Evolutionary conservation across 2,329 filamentous ascomycete genomes (phyloP).

Genomic region (Pseudogymnoascus sp.): DNA sequence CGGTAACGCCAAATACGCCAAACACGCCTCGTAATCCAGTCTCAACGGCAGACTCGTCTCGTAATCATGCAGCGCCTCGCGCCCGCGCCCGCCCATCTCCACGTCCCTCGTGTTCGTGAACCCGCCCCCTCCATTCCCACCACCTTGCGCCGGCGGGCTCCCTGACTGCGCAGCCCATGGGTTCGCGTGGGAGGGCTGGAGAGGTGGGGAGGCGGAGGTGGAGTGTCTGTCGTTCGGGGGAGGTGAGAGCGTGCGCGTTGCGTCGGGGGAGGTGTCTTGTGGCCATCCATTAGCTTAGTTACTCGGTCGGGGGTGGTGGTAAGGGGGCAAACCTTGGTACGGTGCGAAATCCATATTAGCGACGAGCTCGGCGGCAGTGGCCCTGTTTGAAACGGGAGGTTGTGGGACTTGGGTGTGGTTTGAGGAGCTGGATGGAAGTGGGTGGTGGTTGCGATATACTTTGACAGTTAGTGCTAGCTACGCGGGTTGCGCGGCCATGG

Average conservation of each 20-base stretch:
- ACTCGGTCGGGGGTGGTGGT: neutral
- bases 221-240: slow-evolving; percentile 35
- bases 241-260: slow-evolving; percentile 72
- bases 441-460: slow-evolving; percentile 4
- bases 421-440: neutral
- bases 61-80: slow-evolving; percentile 68
- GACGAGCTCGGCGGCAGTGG: neutral
- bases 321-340: slow-evolving; percentile 55
- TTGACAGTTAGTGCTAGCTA: slow-evolving; percentile 2
- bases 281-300: neutral
- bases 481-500: slow-evolving; percentile 4
- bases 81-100: slow-evolving; percentile 16
- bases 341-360: slow-evolving; percentile 83
- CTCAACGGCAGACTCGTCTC: slow-evolving; percentile 83
- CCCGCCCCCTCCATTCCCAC: slow-evolving; percentile 13
- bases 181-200: slow-evolving; percentile 38
- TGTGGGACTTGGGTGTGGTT: neutral
- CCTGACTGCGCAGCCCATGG: slow-evolving; percentile 19
- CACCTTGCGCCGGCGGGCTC: slow-evolving; percentile 14
- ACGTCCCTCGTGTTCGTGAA: slow-evolving; percentile 12
- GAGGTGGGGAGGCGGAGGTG: slow-evolving; percentile 51
- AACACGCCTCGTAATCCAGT: slow-evolving; percentile 80
- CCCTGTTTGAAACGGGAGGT: neutral
- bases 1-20: slow-evolving; percentile 81
- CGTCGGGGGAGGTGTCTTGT: slow-evolving; percentile 72